These are phyloP conservation scores for Hyparrhenia diplandra DNA, from an alignment of 176 grass and related monocot genomes.

Conservation along the genomic window DNA sequence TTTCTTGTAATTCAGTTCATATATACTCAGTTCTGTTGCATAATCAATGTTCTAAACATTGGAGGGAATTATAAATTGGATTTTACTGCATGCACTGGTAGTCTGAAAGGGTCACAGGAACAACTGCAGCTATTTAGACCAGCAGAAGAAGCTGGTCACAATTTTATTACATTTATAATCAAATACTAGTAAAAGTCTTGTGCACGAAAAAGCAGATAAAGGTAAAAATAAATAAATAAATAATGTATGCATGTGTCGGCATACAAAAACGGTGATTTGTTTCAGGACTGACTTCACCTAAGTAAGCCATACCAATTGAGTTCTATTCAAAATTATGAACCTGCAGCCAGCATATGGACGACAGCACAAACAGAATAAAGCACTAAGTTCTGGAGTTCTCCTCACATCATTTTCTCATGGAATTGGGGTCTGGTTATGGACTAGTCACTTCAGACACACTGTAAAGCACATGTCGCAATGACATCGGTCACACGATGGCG, in stretches of 20 bases:
- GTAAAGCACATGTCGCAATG: slow-evolving; percentile 12
- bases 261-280: too few relatives aligned
- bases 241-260: too few relatives aligned
- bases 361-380: slow-evolving; percentile 7
- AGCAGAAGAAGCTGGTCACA: background rate
- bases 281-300: background rate
- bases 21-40: background rate
- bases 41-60: background rate
- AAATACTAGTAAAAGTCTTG: background rate
- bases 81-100: background rate
- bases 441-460: background rate
- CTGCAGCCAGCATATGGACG: background rate
- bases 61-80: background rate
- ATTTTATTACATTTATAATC: background rate
- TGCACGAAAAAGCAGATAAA: background rate
- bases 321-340: slow-evolving; percentile 1
- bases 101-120: background rate
- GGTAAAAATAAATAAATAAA: too few relatives aligned
- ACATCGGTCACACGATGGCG: background rate
- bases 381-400: background rate
- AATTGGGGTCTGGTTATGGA: background rate
- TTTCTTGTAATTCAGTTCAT: too few relatives aligned
- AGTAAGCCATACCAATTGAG: background rate
- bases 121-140: background rate
- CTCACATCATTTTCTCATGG: slow-evolving; percentile 16